Base-by-base conservation (phyloP, 495 filamentous ascomycete genomes). In the Penicillium ucsense region DNA sequence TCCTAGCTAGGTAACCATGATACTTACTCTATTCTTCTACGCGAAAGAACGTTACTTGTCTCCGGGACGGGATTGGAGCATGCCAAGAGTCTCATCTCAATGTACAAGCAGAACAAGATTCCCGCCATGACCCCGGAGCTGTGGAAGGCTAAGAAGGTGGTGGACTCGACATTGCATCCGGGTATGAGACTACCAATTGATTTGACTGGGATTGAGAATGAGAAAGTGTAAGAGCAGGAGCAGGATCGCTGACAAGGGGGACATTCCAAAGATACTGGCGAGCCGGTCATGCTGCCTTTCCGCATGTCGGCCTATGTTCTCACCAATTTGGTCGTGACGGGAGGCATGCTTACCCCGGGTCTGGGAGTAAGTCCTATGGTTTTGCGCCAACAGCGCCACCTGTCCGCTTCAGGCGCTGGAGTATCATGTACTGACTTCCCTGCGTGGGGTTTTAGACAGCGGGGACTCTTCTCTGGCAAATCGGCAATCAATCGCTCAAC, bases 301-400 rank as follows among this genome's bases (percentile, higher is more conserved):
- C 82, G 92, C 56, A 97, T 98, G 94, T 95, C 88, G 38, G 87
- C 81, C 73, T 97, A 94, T 63, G 88, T 94, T 45, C 71, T 97
- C 39, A 89, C 89, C 46, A 97, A 97, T 63, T 71, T 98, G 57
- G 75, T 97, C 39, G 91, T 97, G 44, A 98, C 92, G n/a, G 94
- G 83, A 4, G 92, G 94, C 58, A 98, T 97, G 94, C 81, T 98
- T 44, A 92, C 89, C 27, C 92, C 92, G 0, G 84, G 85, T 46
- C 55, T 59, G 4, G 43, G 47, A 46, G 66, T 66, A 51, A 51
- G 58, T 34, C 11, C 20, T 20, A 20, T 20, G 1, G 20, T 20
- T 20, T 20, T 20, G 20, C 20, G 20, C 20, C 20, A 20, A 20
- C 20, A 2, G 20, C 20, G 20, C 20, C 20, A 20, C 20, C 2